phyloP scores from a whole-genome alignment of 139 green algal genomes.

The Chlorella sorokiniana region DNA sequence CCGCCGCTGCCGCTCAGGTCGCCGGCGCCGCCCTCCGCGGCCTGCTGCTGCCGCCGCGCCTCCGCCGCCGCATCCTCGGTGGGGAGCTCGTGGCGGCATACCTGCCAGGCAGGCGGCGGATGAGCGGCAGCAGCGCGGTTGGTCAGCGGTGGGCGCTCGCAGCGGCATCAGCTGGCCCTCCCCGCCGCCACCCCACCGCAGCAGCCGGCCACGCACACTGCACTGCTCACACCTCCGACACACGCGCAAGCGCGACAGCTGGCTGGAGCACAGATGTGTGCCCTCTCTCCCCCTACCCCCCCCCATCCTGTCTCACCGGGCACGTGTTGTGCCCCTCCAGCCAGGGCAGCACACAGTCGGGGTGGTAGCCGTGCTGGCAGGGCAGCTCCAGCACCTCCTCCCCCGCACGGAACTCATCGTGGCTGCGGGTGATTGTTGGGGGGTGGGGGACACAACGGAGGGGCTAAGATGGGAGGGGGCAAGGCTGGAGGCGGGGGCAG shows the following conservation, averaged over 20 bases:
- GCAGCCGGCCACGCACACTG: too few relatives aligned
- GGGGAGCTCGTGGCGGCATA: constrained; percentile 48
- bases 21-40: neutral
- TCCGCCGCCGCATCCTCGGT: neutral
- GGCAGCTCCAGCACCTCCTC: constrained; percentile 54
- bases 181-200: too few relatives aligned
- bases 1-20: neutral
- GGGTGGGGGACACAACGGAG: neutral
- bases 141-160: too few relatives aligned
- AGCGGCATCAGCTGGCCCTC: too few relatives aligned
- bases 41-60: neutral
- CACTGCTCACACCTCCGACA: too few relatives aligned
- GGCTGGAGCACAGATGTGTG: too few relatives aligned
- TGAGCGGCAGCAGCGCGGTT: too few relatives aligned
- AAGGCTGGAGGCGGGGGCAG: neutral
- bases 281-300: too few relatives aligned
- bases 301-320: constrained; percentile 25
- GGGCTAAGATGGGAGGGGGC: neutral
- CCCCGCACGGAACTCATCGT: constrained; percentile 39
- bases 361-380: constrained; percentile 52
- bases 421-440: constrained; percentile 5
- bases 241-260: too few relatives aligned
- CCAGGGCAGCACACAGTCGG: constrained; percentile 52
- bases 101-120: neutral
- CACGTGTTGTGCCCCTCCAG: constrained; percentile 59